phyloP scores from a whole-genome alignment of 345 rosid species.

The Gynandropsis gynandra region DNA sequence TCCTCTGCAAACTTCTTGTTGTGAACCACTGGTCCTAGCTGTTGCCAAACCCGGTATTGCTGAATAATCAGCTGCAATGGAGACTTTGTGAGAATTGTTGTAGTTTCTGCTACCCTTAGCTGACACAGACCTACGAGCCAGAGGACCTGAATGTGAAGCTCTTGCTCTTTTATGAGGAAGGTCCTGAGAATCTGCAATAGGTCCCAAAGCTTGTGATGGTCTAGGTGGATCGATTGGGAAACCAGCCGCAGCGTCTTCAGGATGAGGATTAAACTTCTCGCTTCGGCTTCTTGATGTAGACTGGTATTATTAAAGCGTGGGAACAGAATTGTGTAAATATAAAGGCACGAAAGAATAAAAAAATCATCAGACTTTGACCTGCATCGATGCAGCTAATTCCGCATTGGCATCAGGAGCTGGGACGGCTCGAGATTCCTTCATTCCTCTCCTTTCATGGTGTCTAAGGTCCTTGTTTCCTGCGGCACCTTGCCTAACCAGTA shows the following conservation, averaged over 20 bases:
- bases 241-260: conserved; percentile 95
- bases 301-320: too few relatives aligned
- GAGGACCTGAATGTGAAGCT: conserved; percentile 92
- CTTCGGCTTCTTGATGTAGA: conserved; percentile 77
- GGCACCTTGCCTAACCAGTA: conserved; percentile 49
- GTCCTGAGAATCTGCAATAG: conserved; percentile 49
- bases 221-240: conserved; percentile 97
- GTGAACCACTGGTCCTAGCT: conserved; percentile 50
- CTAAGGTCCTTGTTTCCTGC: conserved; percentile 49
- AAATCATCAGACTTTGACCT: conserved; percentile 37
- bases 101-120: conserved; percentile 54
- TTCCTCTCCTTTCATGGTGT: conserved; percentile 51
- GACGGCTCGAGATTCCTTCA: conserved; percentile 69
- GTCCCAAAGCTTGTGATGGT: conserved; percentile 65
- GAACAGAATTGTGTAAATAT: too few relatives aligned
- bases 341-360: too few relatives aligned
- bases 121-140: conserved; percentile 71
- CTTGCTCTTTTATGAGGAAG: conserved; percentile 56
- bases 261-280: conserved; percentile 96
- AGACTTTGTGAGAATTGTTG: conserved; percentile 60
- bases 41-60: conserved; percentile 46
- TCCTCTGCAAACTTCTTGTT: conserved; percentile 51
- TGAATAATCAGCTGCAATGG: conserved; percentile 49
- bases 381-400: conserved; percentile 59
- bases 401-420: conserved; percentile 90